Base-by-base conservation (phyloP, 1,284 basidiomycete species). In the Rhodotorula sp. region DNA sequence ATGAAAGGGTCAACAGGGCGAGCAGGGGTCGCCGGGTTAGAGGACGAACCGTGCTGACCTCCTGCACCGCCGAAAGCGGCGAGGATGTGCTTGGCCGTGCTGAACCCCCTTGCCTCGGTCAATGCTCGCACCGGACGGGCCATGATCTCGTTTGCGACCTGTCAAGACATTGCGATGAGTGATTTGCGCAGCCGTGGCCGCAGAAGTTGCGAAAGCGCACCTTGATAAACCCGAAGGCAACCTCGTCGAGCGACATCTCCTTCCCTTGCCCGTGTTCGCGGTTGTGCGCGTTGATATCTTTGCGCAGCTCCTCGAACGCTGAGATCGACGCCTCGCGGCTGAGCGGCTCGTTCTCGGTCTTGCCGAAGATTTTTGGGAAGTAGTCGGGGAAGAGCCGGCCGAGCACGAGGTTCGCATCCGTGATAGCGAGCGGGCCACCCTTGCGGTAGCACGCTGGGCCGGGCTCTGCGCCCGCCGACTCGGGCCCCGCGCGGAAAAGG, bases 351-450 rank as follows among this genome's bases (percentile, higher is more conserved):
- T 91, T 87, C 82, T 94, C 93, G 0, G 87, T 87, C 77, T 90
- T 88, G 7, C 93, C 93, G 77, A 96, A 97, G 70, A 93, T 93
- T 79, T 74, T 73, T 7, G 80, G 80, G 68, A 80, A 80, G 61
- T 89, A 90, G 68, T 89, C 87, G 0, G 91, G 90, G 4, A 93
- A 84, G n/a, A 95, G 86, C 4, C 92, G 86, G 1, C 92, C 92
- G 0, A 94, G 87, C 42, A 92, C 83, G 9, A 94, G 84, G 78
- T 94, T 95, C 9, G 91, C 92, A 78, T 95, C 92, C 0, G 92
- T 94, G 14, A 94, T 87, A 0, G 92, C 91, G 12, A 93, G 82
- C 0, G 90, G 90, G 0, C 92, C 92, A 10, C 90, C 91, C 82
- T 93, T 93, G 60, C 91, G 90, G 76, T 73, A 80, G 79, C 91